Evolutionary conservation across 1,284 basidiomycete species (phyloP).

Genomic region (Pterulicium gracile): DNA sequence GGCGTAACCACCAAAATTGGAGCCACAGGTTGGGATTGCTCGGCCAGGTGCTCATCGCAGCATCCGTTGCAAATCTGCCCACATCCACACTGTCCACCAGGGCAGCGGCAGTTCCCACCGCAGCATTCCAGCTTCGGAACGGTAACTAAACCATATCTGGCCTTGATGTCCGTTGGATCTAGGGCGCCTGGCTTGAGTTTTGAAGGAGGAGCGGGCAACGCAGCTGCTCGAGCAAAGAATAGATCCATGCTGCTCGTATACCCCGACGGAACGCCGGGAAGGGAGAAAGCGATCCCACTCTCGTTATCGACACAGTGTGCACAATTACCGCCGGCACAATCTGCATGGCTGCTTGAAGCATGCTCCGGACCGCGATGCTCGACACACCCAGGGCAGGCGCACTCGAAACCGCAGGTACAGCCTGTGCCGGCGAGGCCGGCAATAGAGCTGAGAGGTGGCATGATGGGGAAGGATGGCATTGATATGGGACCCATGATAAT

Average conservation of each 20-base stretch:
- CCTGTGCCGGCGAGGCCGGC: conserved; percentile 47
- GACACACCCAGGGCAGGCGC: conserved; percentile 64
- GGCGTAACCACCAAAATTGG: not conserved
- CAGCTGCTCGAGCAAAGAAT: conserved; percentile 54
- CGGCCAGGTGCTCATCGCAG: conserved; percentile 15
- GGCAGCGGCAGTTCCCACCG: conserved; percentile 46
- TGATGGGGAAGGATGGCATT: conserved; percentile 16
- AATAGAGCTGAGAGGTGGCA: conserved; percentile 49
- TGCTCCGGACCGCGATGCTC: conserved; percentile 48
- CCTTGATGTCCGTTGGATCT: conserved; percentile 39
- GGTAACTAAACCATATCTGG: conserved; percentile 23
- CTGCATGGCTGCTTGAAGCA: conserved; percentile 29
- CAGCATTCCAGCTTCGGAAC: conserved; percentile 62
- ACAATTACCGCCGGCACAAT: conserved; percentile 50
- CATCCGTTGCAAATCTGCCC: conserved; percentile 40
- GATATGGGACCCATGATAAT: conserved; percentile 20
- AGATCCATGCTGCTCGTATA: conserved; percentile 36
- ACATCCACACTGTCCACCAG: conserved; percentile 38
- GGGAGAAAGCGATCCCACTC: conserved; percentile 31
- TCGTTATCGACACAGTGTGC: conserved; percentile 50
- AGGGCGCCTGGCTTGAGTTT: conserved; percentile 27
- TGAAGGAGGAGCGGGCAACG: conserved; percentile 42
- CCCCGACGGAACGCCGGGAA: conserved; percentile 11
- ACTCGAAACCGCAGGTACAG: conserved; percentile 59
- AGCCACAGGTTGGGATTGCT: not conserved